These are phyloP conservation scores for Pelargonium citronellum DNA, from an alignment of 441 rosid species.

Conservation along the genomic window DNA sequence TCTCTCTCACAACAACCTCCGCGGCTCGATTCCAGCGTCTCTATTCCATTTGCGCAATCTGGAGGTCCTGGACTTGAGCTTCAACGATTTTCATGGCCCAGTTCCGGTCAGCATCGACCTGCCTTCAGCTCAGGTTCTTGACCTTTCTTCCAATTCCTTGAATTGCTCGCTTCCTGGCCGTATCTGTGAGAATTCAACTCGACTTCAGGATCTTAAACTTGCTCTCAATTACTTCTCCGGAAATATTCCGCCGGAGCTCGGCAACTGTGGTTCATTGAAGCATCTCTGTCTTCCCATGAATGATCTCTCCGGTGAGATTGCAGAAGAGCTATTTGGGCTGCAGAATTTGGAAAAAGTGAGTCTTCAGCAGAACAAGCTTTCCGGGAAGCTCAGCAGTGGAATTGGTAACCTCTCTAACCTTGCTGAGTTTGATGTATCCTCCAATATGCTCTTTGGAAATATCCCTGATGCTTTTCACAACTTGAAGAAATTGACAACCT, in stretches of 20 bases:
- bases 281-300: conserved; percentile 52
- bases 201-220: conserved; percentile 30
- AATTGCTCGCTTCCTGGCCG: conserved; percentile 43
- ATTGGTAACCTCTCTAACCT: conserved; percentile 43
- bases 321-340: conserved; percentile 47
- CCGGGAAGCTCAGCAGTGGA: conserved; percentile 39
- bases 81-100: conserved; percentile 42
- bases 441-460: conserved; percentile 44
- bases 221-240: conserved; percentile 55
- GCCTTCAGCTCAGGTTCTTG: conserved; percentile 36
- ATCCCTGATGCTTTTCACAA: conserved; percentile 55
- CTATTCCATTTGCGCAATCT: conserved; percentile 40
- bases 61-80: conserved; percentile 49
- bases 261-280: conserved; percentile 44
- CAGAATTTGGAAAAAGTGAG: conserved; percentile 34
- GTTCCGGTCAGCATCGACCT: conserved; percentile 37
- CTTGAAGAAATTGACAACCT: conserved; percentile 32
- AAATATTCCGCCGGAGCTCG: conserved; percentile 37
- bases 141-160: conserved; percentile 43
- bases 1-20: conserved; percentile 43
- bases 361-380: conserved; percentile 51
- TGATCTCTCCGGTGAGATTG: conserved; percentile 45
- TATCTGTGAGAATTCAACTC: conserved; percentile 45
- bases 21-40: conserved; percentile 38
- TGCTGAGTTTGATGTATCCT: conserved; percentile 50